Conservation (phyloP, 805 yeast genomes). For the Clavispora vitiphila region DNA sequence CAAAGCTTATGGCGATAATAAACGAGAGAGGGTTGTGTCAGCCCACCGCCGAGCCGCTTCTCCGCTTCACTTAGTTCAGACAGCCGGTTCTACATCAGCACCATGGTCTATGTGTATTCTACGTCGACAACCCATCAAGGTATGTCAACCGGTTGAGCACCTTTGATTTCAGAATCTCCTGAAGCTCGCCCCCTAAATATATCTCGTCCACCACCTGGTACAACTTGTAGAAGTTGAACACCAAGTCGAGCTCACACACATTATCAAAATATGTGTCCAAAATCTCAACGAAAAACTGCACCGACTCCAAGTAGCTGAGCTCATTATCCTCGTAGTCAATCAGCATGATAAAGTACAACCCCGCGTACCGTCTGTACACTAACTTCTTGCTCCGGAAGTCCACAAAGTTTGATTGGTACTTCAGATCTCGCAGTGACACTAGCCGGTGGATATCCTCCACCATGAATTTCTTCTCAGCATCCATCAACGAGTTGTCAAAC, state of each 20-base stretch:
- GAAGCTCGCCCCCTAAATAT: conserved; percentile 85
- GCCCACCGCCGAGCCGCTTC: conserved; percentile 2
- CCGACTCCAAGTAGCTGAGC: conserved; percentile 72
- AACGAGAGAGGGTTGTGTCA: conserved; percentile 3
- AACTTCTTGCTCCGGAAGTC: conserved; percentile 56
- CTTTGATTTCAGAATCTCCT: conserved; percentile 71
- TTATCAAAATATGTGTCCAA: conserved; percentile 81
- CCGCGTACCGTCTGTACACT: conserved; percentile 88
- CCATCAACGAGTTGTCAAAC: conserved; percentile 40
- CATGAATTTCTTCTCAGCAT: conserved; percentile 28
- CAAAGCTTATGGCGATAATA: conserved; percentile 38
- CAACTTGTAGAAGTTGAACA: conserved; percentile 84
- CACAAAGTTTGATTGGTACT: conserved; percentile 75
- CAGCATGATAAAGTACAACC: conserved; percentile 81
- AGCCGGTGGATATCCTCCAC: conserved; percentile 70
- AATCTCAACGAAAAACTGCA: conserved; percentile 85
- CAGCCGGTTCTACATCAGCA: too few species aligned
- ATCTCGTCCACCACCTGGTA: conserved; percentile 82
- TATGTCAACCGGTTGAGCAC: conserved; percentile 61
- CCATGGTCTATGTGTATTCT: too few species aligned
- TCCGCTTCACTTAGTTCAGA: background rate
- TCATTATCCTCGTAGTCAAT: conserved; percentile 80
- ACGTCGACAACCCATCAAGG: conserved; percentile 42
- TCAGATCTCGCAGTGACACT: conserved; percentile 78
- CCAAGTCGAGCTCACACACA: conserved; percentile 91